Evolutionary conservation across 2,329 filamentous ascomycete genomes (phyloP), one percentile per base, ranked within the genome.

Genomic region (Raffaelea albimanens): DNA sequence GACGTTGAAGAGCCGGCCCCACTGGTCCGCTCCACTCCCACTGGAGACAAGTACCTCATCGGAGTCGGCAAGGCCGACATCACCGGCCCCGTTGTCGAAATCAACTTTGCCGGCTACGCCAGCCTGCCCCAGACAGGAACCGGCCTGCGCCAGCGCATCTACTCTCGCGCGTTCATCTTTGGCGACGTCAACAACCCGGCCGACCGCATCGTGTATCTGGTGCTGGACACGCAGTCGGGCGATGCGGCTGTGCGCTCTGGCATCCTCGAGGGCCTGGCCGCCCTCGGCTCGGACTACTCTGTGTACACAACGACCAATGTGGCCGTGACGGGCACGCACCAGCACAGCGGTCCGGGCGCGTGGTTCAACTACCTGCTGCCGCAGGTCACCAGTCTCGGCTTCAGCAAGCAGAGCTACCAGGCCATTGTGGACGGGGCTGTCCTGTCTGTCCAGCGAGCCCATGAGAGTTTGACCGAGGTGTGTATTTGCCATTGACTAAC

Each of bases 291-390:
- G 16, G 82, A 84, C 3, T 95, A 90, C 61, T 70, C 76, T 2
- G 67, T 83, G 23, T 97, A 96, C 64, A 78, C 75, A 42, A 77
- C 85, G 57, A 76, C 85, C 56, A 97, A 95, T 59, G 68, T 96
- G 33, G 91, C 91, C 31, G 77, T 97, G 20, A 95, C 88, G 0
- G 91, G 90, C 46, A 97, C 91, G 0, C 91, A 97, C 63, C 93
- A 87, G 22, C 91, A 97, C 66, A 83, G 89, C 21, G 91, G 90
- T 0, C 90, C 91, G 0, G 91, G 86, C 2, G 91, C 85, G 5
- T 97, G 89, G 88, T 73, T 94, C 61, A 97, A 97, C 66, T 97
- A 96, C 61, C 75, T 97, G 10, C 72, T 96, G 5, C 91, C 90
- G 8, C 90, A 96, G 61, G 85, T 97, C 54, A 93, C 91, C 0